Conservation (phyloP, 2,329 filamentous ascomycete species). For the Tympanopsis confertula region DNA sequence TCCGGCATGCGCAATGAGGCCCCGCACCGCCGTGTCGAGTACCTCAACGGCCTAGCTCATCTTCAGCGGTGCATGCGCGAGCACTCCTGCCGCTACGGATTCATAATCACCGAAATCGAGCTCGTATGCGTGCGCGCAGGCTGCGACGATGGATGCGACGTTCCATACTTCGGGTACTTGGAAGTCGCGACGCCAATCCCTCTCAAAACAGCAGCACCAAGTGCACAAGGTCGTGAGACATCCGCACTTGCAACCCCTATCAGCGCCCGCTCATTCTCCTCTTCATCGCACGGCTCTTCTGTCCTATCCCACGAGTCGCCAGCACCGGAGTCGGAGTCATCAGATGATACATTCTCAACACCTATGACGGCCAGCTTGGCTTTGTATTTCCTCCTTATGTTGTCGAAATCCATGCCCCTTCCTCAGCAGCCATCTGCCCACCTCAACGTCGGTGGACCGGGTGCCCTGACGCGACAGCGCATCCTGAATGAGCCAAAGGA, state of each 20-base stretch:
- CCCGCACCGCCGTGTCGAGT: constrained; percentile 43
- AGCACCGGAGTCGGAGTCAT: neutral
- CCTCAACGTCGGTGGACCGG: constrained; percentile 48
- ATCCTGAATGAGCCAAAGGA: constrained; percentile 39
- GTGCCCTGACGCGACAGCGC: constrained; percentile 41
- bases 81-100: constrained; percentile 54
- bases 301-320: neutral
- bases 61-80: constrained; percentile 56
- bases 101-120: constrained; percentile 58
- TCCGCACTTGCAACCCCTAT: too few species aligned
- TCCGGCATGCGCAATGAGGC: constrained; percentile 48
- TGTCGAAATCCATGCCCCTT: constrained; percentile 47
- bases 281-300: neutral
- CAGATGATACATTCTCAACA: constrained; percentile 7
- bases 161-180: constrained; percentile 50
- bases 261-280: too few species aligned
- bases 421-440: constrained; percentile 42
- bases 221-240: neutral
- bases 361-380: constrained; percentile 45
- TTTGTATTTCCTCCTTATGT: constrained; percentile 54
- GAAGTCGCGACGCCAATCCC: constrained; percentile 25
- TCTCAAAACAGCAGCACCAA: neutral
- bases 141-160: constrained; percentile 20
- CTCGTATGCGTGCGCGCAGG: constrained; percentile 52
- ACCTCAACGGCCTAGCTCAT: constrained; percentile 50